These are phyloP conservation scores for Colletotrichum paranaense DNA, from an alignment of 2,329 filamentous ascomycete genomes.

Conservation along the genomic window DNA sequence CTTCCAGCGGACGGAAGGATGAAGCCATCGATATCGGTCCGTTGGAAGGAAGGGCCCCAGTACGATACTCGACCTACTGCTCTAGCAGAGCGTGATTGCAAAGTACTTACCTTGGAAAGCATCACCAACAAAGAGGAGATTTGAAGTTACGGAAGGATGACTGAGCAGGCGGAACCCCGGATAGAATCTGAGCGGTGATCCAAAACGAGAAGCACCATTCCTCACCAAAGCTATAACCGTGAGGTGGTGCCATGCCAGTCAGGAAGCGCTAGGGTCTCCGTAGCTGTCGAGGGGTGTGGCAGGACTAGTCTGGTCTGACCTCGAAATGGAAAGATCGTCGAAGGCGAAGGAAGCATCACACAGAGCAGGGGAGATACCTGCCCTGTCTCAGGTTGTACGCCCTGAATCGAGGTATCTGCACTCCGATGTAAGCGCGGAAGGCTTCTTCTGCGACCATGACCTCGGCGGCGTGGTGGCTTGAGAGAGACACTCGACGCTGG, in stretches of 20 bases:
- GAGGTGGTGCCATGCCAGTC: neutral
- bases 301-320: neutral
- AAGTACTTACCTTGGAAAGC: neutral
- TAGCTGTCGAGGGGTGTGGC: neutral
- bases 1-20: neutral
- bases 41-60: neutral
- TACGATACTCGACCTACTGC: neutral
- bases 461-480: neutral
- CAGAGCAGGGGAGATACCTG: neutral
- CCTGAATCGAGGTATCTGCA: neutral
- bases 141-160: neutral
- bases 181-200: neutral
- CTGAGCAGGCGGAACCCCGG: neutral
- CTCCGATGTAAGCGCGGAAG: neutral
- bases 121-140: neutral
- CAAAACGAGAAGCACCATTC: neutral
- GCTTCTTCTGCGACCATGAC: neutral
- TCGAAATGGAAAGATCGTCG: neutral
- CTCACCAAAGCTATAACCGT: neutral
- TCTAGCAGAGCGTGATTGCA: neutral
- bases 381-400: neutral
- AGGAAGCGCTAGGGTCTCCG: neutral
- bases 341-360: constrained; percentile 1
- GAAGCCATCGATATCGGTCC: neutral
- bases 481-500: neutral